Percentiles rank a stretch among this genome's conserved stretches.
Conservation (phyloP, 2,329 filamentous ascomycete species). For the Paramyrothecium sp. region DNA sequence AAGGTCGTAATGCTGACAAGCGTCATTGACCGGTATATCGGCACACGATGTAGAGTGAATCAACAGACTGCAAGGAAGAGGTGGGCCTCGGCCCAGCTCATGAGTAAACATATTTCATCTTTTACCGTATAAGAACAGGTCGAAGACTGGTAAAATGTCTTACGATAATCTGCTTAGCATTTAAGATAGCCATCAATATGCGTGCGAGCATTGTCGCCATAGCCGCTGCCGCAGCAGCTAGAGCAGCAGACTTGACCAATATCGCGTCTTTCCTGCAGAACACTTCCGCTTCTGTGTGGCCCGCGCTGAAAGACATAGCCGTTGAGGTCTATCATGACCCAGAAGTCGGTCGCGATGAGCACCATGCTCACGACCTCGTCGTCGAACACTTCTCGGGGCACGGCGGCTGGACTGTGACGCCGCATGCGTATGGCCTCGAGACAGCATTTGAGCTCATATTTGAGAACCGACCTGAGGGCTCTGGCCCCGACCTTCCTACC, state of each 20-base stretch:
- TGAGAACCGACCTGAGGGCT: conserved; percentile 7
- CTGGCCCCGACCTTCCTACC: conserved; percentile 3
- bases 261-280: not conserved
- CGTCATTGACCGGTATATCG: too few species aligned
- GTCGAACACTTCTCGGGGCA: conserved; percentile 11
- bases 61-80: too few species aligned
- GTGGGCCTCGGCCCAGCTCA: too few species aligned
- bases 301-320: conserved; percentile 9
- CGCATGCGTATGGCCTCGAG: conserved; percentile 6
- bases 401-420: conserved; percentile 8
- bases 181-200: not conserved
- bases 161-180: not conserved
- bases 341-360: conserved; percentile 12
- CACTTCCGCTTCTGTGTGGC: not conserved
- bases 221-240: not conserved
- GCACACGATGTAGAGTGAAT: too few species aligned
- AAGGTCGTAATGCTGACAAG: too few species aligned
- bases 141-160: too few species aligned
- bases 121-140: too few species aligned
- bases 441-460: conserved; percentile 12
- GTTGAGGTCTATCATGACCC: conserved; percentile 11
- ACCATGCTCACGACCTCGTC: conserved; percentile 12
- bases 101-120: too few species aligned
- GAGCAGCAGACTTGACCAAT: not conserved
- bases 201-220: not conserved